These are phyloP conservation scores for Prasinococcaceae sp. DNA, from an alignment of 139 green algal species.

Conservation along the genomic window DNA sequence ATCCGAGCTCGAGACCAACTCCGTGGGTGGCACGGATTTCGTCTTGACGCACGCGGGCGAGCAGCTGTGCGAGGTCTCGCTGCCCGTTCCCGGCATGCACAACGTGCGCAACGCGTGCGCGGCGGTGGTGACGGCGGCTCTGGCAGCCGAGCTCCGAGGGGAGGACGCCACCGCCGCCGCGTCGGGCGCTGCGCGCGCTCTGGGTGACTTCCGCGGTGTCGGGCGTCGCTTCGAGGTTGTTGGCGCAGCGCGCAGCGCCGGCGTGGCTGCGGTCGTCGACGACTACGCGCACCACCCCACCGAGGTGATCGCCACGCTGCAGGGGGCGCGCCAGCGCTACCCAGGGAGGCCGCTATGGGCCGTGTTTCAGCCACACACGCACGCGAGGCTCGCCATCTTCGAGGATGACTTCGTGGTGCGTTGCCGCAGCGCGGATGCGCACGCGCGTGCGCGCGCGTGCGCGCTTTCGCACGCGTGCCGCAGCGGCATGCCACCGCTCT, in stretches of 20 bases:
- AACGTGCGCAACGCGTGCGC: constrained; percentile 28
- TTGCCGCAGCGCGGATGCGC: no score
- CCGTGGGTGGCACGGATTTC: constrained; percentile 25
- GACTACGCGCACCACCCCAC: constrained; percentile 29
- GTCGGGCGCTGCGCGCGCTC: neutral
- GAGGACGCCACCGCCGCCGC: constrained; percentile 4
- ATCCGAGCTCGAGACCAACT: constrained; percentile 15
- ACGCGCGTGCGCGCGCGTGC: no score
- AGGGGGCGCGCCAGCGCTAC: constrained; percentile 23
- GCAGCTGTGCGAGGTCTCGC: constrained; percentile 14
- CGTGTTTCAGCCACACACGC: constrained; percentile 25
- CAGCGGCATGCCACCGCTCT: no score
- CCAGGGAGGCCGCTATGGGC: constrained; percentile 22
- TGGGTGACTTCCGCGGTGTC: constrained; percentile 16
- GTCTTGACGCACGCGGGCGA: constrained; percentile 16
- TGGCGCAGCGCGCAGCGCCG: constrained; percentile 3
- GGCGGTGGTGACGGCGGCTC: constrained; percentile 5
- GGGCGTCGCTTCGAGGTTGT: constrained; percentile 19
- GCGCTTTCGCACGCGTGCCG: no score
- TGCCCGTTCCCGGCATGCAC: constrained; percentile 23
- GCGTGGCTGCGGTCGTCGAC: constrained; percentile 9
- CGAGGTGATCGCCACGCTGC: constrained; percentile 22
- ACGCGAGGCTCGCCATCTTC: neutral
- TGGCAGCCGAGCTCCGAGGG: constrained; percentile 5
- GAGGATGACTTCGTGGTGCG: neutral